phyloP scores from a whole-genome alignment of 2,329 filamentous ascomycete genomes.

The Neocatenulostroma microsporum region DNA sequence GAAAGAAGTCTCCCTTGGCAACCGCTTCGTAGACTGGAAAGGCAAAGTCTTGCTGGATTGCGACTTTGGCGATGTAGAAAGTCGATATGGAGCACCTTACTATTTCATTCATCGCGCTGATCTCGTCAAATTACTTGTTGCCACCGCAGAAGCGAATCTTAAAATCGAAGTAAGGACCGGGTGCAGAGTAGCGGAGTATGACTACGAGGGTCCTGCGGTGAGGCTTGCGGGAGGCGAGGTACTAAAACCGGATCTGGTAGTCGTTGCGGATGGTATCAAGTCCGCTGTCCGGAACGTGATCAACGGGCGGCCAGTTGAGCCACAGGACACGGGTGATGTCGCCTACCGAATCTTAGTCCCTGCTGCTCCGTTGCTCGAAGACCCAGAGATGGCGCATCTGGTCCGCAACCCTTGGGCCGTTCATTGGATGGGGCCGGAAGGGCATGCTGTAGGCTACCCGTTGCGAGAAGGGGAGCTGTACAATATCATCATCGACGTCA shows the following conservation, averaged over 20 bases:
- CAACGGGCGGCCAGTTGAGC: slow-evolving; percentile 19
- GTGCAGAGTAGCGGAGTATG: slow-evolving; percentile 19
- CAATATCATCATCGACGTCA: slow-evolving; percentile 27
- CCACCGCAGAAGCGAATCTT: slow-evolving; percentile 9
- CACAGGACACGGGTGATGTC: slow-evolving; percentile 25
- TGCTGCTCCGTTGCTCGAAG: slow-evolving; percentile 18
- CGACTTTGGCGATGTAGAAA: slow-evolving; percentile 16
- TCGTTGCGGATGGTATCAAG: slow-evolving; percentile 28
- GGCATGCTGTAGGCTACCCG: slow-evolving; percentile 28
- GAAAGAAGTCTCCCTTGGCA: slow-evolving; percentile 22
- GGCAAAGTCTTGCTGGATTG: slow-evolving; percentile 20
- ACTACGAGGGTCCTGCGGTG: slow-evolving; percentile 21
- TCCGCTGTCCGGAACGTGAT: slow-evolving; percentile 20
- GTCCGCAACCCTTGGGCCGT: slow-evolving; percentile 23
- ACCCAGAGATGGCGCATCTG: slow-evolving; percentile 22
- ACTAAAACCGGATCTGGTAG: slow-evolving; percentile 21
- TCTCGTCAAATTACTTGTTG: slow-evolving; percentile 19
- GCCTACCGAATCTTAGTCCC: slow-evolving; percentile 27
- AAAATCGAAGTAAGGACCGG: slow-evolving; percentile 17
- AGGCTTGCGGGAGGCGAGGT: slow-evolving; percentile 14
- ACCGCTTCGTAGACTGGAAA: slow-evolving; percentile 27
- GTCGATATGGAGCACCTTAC: slow-evolving; percentile 24
- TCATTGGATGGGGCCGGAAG: slow-evolving; percentile 28
- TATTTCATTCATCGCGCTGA: slow-evolving; percentile 29
- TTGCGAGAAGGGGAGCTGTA: slow-evolving; percentile 25